Evolutionary conservation across 2,329 filamentous ascomycete species (phyloP).

Genomic region (Mycogone perniciosa): DNA sequence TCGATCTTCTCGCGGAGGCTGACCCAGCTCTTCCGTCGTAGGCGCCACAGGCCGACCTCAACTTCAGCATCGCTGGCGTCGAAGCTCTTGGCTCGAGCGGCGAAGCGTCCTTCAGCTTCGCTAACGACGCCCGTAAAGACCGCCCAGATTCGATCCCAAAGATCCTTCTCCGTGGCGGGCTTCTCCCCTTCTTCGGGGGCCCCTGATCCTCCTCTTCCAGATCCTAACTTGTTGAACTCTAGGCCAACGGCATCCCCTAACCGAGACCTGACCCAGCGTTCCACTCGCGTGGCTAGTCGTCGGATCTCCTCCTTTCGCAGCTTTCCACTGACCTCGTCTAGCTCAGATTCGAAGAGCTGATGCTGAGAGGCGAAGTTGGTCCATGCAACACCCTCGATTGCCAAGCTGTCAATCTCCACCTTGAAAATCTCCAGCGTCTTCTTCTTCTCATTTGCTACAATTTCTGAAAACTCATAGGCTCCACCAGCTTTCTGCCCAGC

Average conservation of each 20-base stretch:
- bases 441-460: slow-evolving; percentile 77
- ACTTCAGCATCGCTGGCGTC: slow-evolving; percentile 89
- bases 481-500: slow-evolving; percentile 85
- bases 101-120: slow-evolving; percentile 80
- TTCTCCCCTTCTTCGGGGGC: slow-evolving; percentile 74
- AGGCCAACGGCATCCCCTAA: slow-evolving; percentile 82
- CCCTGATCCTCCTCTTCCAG: slow-evolving; percentile 73
- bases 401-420: slow-evolving; percentile 64
- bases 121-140: slow-evolving; percentile 76
- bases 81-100: slow-evolving; percentile 84
- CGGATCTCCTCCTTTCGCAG: slow-evolving; percentile 95
- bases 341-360: slow-evolving; percentile 76
- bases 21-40: slow-evolving; percentile 91
- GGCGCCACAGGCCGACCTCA: slow-evolving; percentile 83
- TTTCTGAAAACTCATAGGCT: slow-evolving; percentile 90
- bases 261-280: slow-evolving; percentile 87
- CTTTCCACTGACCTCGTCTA: slow-evolving; percentile 79
- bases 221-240: slow-evolving; percentile 94
- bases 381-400: slow-evolving; percentile 78
- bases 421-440: slow-evolving; percentile 70
- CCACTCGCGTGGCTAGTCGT: slow-evolving; percentile 79
- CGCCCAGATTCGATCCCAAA: slow-evolving; percentile 94
- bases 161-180: slow-evolving; percentile 67
- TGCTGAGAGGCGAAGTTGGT: slow-evolving; percentile 79
- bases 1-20: slow-evolving; percentile 86